Evolutionary conservation across 2,329 filamentous ascomycete genomes (phyloP).

Genomic region (Pleoardoris graminearum): DNA sequence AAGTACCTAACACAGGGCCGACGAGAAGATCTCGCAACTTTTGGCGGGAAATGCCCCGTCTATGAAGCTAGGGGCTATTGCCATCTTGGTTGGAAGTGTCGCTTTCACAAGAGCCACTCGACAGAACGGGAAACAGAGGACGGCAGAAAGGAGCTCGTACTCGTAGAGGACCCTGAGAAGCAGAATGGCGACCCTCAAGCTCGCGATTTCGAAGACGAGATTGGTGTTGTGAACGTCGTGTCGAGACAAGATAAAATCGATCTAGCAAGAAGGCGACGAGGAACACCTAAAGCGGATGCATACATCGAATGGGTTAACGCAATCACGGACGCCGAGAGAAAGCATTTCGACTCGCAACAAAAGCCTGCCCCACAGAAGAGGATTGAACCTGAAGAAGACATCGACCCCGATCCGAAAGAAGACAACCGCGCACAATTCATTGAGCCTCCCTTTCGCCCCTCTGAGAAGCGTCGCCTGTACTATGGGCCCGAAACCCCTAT

Average conservation of each 20-base stretch:
- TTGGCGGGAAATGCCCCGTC: conserved; percentile 78
- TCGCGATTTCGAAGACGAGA: conserved; percentile 52
- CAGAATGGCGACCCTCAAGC: conserved; percentile 43
- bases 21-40: conserved; percentile 74
- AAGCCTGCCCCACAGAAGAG: conserved; percentile 39
- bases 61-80: conserved; percentile 78
- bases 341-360: conserved; percentile 35
- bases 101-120: conserved; percentile 86
- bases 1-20: conserved; percentile 83
- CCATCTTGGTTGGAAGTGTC: conserved; percentile 88
- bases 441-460: conserved; percentile 86
- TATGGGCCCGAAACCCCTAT: conserved; percentile 92
- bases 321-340: conserved; percentile 52
- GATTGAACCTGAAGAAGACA: conserved; percentile 20
- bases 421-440: conserved; percentile 79
- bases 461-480: conserved; percentile 91
- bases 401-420: conserved; percentile 45
- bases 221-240: conserved; percentile 77
- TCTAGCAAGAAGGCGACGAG: conserved; percentile 71
- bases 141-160: conserved; percentile 78
- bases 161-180: conserved; percentile 61
- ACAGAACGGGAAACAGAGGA: conserved; percentile 76
- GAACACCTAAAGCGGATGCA: conserved; percentile 72
- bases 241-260: conserved; percentile 70
- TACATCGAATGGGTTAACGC: conserved; percentile 79